A percentile compares a stretch with the other conserved stretches of the same genome.
These are phyloP conservation scores for Penicillium italicum DNA, from an alignment of 2,329 filamentous ascomycete genomes.

Conservation along the genomic window DNA sequence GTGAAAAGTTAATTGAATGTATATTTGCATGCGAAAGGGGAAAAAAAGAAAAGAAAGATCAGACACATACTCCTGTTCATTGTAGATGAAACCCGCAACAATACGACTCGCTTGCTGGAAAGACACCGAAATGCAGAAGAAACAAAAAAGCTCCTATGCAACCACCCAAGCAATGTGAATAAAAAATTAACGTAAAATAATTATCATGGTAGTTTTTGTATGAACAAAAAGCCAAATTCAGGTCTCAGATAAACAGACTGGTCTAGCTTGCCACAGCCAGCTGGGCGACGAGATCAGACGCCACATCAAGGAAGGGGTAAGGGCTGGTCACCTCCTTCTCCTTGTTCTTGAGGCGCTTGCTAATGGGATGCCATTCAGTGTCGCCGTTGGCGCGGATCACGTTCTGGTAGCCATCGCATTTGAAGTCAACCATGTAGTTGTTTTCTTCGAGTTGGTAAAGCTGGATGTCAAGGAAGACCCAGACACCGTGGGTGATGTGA, in stretches of 20 bases:
- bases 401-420: conserved; percentile 95
- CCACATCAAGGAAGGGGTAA: conserved; percentile 93
- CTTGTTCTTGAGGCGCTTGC: conserved; percentile 57
- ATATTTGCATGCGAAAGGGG: conserved; percentile 3
- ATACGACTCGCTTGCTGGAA: conserved; percentile 17
- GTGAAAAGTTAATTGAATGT: not conserved
- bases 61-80: conserved; percentile 10
- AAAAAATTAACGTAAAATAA: conserved; percentile 8
- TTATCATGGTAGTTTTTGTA: conserved; percentile 11
- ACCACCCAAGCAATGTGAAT: conserved; percentile 8
- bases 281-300: conserved; percentile 87
- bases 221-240: not conserved
- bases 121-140: conserved; percentile 15
- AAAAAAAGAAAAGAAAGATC: not conserved
- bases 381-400: conserved; percentile 56
- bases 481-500: conserved; percentile 64
- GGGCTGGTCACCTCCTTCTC: conserved; percentile 95
- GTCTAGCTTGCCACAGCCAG: conserved; percentile 71
- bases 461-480: conserved; percentile 92
- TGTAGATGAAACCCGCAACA: conserved; percentile 10
- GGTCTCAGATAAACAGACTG: not conserved
- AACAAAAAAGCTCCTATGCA: conserved; percentile 14
- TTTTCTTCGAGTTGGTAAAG: conserved; percentile 90
- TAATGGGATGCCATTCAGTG: conserved; percentile 48
- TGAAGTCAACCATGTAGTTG: conserved; percentile 96